Base-by-base conservation (phyloP, 257 asterid species). In the Capsicum pubescens region DNA sequence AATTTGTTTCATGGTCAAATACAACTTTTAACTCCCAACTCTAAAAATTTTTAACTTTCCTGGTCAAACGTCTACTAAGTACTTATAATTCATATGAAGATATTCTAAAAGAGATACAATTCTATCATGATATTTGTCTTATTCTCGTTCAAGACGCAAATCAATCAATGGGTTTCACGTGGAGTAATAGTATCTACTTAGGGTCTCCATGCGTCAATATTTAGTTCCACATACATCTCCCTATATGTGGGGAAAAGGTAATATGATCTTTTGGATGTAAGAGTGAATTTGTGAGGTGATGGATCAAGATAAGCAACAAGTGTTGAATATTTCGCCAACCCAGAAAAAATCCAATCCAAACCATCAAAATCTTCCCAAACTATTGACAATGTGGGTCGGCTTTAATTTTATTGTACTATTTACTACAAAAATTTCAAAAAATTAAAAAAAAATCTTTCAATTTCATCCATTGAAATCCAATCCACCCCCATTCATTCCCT, bases 401-500 rank as follows among this genome's bases (percentile, higher is more conserved):
- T 66, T 68, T 80, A 10, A 39, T 72, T 90, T 79, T 77, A 74
- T 52, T 84, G 78, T 16, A 87, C 56, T 72, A n/a, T 70, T n/a
- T 70, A 9, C 61, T 13, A 26, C 32, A 54, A 54, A 15, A 36
- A 77, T 77, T 52, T 76, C 63, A 26, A 4, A 26, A 76, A 19
- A 48, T 9, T 11, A 72, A 72, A 72, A n/a, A 68, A 14, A 77
- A 77, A 77, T 55, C 84, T 39, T 79, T 83, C 26, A 87, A 59
- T 91, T 90, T 76, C 88, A 90, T 89, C 98, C 98, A 93, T 66
- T 88, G 91, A 93, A 91, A 90, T 85, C 85, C 97, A 92, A 95
- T 95, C 98, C 92, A 79, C 26, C 84, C 71, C 84, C 81, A 48
- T 72, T 87, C 94, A 74, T 87, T 93, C 87, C 87, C 94, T 89